Conservation (phyloP, 352 stramenopile genomes). For the Phytophthora rubi region DNA sequence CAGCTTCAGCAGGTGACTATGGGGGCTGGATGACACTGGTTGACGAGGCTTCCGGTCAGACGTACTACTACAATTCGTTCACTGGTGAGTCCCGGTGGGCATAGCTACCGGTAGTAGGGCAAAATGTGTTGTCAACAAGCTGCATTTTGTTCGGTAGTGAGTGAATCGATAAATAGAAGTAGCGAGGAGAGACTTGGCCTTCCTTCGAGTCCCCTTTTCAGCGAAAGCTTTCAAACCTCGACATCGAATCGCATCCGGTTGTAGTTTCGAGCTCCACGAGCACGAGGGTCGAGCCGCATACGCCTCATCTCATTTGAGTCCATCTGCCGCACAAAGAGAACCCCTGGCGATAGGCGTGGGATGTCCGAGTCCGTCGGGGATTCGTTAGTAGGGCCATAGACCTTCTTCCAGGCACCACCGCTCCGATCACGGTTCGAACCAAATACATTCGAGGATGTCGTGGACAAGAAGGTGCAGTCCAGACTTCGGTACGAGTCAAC, state of each 20-base stretch:
- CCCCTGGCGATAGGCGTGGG: constrained; percentile 18
- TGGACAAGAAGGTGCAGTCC: constrained; percentile 35
- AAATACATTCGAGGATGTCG: constrained; percentile 37
- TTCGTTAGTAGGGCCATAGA: constrained; percentile 19
- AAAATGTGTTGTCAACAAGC: neutral
- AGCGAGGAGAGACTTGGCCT: constrained; percentile 1
- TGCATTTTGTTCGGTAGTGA: too few species aligned
- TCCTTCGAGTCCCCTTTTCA: neutral
- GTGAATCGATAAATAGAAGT: constrained; percentile 21
- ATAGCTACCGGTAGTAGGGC: constrained; percentile 16
- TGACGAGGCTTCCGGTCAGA: constrained; percentile 65
- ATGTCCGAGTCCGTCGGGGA: constrained; percentile 12
- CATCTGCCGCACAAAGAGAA: constrained; percentile 35
- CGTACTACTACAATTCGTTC: constrained; percentile 79
- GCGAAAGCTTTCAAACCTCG: constrained; percentile 18
- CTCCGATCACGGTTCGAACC: constrained; percentile 27
- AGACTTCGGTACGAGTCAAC: constrained; percentile 41
- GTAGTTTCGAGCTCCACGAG: constrained; percentile 10
- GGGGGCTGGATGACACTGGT: constrained; percentile 64
- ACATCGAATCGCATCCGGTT: constrained; percentile 29
- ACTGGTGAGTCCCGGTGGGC: constrained; percentile 78
- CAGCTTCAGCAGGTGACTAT: constrained; percentile 21
- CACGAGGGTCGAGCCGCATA: constrained; percentile 32
- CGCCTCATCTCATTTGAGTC: constrained; percentile 19
- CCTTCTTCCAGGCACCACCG: constrained; percentile 32